Conservation (phyloP, 1,284 basidiomycete genomes). For the Pseudozyma flocculosa region DNA sequence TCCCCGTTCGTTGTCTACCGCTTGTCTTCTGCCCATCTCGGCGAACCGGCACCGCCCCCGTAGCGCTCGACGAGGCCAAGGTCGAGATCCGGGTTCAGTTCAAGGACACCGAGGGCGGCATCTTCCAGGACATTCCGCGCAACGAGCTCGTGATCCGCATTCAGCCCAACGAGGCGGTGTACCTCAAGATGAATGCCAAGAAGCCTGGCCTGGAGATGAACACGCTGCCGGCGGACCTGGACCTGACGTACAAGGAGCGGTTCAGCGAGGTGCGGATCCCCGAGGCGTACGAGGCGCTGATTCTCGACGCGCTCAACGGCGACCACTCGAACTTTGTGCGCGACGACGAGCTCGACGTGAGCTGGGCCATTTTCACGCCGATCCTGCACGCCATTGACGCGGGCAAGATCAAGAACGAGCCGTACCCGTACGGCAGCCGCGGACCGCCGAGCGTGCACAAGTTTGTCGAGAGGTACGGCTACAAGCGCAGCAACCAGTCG, state of each 20-base stretch:
- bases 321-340: conserved; percentile 59
- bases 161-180: conserved; percentile 55
- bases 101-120: conserved; percentile 43
- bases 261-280: conserved; percentile 52
- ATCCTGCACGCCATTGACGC: conserved; percentile 54
- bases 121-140: conserved; percentile 41
- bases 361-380: conserved; percentile 58
- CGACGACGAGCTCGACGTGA: conserved; percentile 57
- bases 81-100: conserved; percentile 56
- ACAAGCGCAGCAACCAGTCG: conserved; percentile 40
- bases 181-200: conserved; percentile 55
- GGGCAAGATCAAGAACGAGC: conserved; percentile 51
- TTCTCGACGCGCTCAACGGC: conserved; percentile 57
- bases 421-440: conserved; percentile 52
- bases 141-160: conserved; percentile 57
- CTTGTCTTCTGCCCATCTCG: no score
- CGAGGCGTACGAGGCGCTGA: conserved; percentile 59
- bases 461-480: conserved; percentile 50
- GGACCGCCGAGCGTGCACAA: conserved; percentile 51
- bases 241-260: conserved; percentile 53
- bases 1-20: neutral
- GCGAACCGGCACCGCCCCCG: neutral
- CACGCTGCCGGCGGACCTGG: conserved; percentile 46
- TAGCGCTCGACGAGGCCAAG: conserved; percentile 53
- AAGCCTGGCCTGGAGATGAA: conserved; percentile 46